phyloP scores from a whole-genome alignment of 2,329 filamentous ascomycete genomes.

The Trichoderma polysporum region DNA sequence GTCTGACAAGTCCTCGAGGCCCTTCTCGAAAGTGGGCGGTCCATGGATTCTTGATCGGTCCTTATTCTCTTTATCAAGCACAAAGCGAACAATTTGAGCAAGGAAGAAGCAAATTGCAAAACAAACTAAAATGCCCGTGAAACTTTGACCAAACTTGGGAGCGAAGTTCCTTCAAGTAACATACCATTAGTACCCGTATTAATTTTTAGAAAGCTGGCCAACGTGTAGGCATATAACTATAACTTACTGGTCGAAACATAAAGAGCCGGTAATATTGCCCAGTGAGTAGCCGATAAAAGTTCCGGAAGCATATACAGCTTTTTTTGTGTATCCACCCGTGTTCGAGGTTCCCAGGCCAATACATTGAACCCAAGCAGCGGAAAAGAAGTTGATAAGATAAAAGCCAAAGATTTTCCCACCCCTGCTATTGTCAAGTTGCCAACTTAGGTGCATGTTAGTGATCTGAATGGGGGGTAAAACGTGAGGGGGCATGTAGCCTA shows the following conservation, averaged over 20 bases:
- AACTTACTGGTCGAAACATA: slow-evolving; percentile 3
- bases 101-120: slow-evolving; percentile 3
- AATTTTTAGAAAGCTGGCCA: background rate
- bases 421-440: background rate
- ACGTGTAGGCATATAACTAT: background rate
- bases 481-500: background rate
- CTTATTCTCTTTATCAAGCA: background rate
- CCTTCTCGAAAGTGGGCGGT: background rate
- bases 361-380: background rate
- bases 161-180: background rate
- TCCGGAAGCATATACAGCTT: background rate
- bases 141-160: background rate
- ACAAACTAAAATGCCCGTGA: background rate
- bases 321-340: background rate
- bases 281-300: background rate
- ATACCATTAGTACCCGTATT: background rate
- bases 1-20: background rate
- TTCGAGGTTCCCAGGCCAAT: background rate
- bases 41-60: background rate
- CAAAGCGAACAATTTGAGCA: background rate
- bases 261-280: background rate
- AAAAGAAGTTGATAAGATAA: background rate
- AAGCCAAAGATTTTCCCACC: background rate
- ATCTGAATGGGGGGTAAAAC: background rate
- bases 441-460: background rate